Conservation (phyloP, 345 rosid genomes). For the Limnanthes douglasii region DNA sequence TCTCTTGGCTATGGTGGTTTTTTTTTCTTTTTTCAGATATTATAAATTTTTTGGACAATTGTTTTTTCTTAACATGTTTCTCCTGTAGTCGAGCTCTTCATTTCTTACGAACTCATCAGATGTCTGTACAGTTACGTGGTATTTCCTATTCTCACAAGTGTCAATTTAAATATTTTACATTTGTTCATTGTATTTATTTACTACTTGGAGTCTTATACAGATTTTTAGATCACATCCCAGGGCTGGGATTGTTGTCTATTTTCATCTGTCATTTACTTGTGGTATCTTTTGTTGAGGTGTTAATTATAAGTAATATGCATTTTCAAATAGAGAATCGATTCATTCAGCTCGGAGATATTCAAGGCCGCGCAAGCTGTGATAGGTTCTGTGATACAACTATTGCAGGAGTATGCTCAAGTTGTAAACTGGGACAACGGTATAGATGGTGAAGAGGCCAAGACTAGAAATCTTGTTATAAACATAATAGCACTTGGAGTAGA, state of each 20-base stretch:
- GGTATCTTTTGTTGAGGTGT: constrained; percentile 5
- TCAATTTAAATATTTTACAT: background rate
- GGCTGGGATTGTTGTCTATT: background rate
- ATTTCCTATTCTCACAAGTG: background rate
- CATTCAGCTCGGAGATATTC: constrained; percentile 35
- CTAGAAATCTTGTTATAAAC: constrained; percentile 22
- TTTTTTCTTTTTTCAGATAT: constrained; percentile 4
- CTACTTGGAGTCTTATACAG: background rate
- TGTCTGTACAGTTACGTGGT: too few relatives aligned
- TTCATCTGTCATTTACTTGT: constrained; percentile 1
- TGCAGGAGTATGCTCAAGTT: constrained; percentile 38
- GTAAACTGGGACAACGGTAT: constrained; percentile 18
- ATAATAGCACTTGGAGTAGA: constrained; percentile 31
- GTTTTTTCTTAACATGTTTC: too few relatives aligned
- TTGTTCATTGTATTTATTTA: background rate
- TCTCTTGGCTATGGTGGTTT: too few relatives aligned
- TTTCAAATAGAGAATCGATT: constrained; percentile 37
- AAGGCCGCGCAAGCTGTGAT: constrained; percentile 47
- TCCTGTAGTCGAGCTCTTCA: too few relatives aligned
- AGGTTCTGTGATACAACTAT: constrained; percentile 41
- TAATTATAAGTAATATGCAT: too few relatives aligned
- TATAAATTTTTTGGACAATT: constrained; percentile 1
- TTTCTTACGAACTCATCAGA: too few relatives aligned
- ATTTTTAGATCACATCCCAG: constrained; percentile 2
- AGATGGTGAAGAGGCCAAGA: constrained; percentile 15